Evolutionary conservation across 208 protist genomes (phyloP).

Genomic region (Baffinella frigidus): DNA sequence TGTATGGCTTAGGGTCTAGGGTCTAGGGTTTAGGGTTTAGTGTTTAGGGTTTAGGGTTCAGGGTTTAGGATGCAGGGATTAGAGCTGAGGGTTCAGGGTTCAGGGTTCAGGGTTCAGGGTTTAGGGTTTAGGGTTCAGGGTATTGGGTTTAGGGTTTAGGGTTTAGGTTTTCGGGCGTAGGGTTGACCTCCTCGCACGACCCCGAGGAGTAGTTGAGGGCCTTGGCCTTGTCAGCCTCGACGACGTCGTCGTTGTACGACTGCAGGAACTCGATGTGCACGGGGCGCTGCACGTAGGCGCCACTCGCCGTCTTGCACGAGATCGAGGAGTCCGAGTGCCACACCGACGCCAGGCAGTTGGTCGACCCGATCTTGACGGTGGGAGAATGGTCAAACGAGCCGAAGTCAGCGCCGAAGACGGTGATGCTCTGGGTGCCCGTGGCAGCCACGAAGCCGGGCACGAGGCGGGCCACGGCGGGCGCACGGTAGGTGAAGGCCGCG

Average conservation of each 20-base stretch:
- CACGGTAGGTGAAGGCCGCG: neutral
- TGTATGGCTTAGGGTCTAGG: no score
- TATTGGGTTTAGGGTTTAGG: no score
- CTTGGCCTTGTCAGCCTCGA: neutral
- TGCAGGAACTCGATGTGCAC: neutral
- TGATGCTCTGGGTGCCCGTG: neutral
- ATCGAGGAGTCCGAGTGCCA: conserved; percentile 41
- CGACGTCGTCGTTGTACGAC: neutral
- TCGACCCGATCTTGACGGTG: neutral
- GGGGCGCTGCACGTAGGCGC: neutral
- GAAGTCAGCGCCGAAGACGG: conserved; percentile 15
- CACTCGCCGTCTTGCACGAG: neutral
- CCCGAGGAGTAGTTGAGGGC: conserved; percentile 48
- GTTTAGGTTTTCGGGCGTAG: no score
- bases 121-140: no score
- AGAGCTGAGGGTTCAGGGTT: no score
- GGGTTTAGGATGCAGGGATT: no score
- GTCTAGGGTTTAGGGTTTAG: no score
- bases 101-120: no score
- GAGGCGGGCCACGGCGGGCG: neutral
- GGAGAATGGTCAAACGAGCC: conserved; percentile 15
- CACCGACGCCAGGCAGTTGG: neutral
- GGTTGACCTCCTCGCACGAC: conserved; percentile 37
- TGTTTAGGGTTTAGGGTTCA: no score
- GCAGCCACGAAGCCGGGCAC: neutral